phyloP scores from a whole-genome alignment of 495 filamentous ascomycete species.

The Penicillium silybi region DNA sequence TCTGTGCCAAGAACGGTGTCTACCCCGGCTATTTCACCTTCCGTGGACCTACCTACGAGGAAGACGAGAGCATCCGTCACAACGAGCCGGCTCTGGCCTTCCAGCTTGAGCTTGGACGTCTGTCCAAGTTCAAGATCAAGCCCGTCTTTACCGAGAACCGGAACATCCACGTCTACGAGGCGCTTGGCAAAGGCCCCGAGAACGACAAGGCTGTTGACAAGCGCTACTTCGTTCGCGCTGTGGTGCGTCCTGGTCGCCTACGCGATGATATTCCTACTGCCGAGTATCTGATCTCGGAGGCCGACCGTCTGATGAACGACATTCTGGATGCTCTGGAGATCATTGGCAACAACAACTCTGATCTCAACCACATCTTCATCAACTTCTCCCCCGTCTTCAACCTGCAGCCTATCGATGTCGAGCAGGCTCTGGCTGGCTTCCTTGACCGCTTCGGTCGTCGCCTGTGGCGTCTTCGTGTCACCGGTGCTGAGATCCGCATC shows the following conservation, averaged over 20 bases:
- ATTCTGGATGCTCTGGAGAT: conserved; percentile 97
- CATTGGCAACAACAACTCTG: conserved; percentile 97
- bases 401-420: conserved; percentile 82
- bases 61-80: conserved; percentile 95
- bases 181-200: conserved; percentile 86
- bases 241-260: conserved; percentile 86
- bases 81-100: conserved; percentile 94
- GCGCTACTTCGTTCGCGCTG: conserved; percentile 94
- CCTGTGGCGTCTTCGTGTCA: conserved; percentile 93
- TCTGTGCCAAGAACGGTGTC: conserved; percentile 90
- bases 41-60: conserved; percentile 82
- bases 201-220: conserved; percentile 71
- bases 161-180: conserved; percentile 98
- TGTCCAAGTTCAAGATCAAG: conserved; percentile 95
- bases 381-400: conserved; percentile 97
- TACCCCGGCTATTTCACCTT: conserved; percentile 98
- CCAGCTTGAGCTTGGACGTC: conserved; percentile 90
- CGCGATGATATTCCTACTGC: conserved; percentile 96
- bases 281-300: conserved; percentile 96
- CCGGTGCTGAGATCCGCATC: conserved; percentile 96
- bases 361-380: conserved; percentile 99
- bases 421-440: conserved; percentile 92
- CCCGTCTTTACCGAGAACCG: conserved; percentile 98
- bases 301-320: conserved; percentile 93
- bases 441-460: conserved; percentile 93